phyloP scores from a whole-genome alignment of 75 land plant species.

The Picea glauca region DNA sequence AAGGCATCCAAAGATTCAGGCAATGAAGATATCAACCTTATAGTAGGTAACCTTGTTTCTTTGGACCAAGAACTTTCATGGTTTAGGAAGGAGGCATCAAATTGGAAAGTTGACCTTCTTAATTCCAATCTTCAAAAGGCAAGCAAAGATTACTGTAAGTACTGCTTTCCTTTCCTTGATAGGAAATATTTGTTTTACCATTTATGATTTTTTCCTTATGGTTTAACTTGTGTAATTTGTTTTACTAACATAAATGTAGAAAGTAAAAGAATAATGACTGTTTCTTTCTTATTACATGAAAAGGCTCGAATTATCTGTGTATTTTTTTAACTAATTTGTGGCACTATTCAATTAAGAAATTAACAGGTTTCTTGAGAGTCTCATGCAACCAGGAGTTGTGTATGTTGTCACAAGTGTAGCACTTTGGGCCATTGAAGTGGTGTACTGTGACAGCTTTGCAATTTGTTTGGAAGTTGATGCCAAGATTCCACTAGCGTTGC shows the following conservation, averaged over 20 bases:
- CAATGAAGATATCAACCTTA: conserved; percentile 28
- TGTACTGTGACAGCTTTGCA: conserved; percentile 74
- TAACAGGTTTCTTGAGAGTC: conserved; percentile 65
- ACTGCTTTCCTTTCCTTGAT: not conserved
- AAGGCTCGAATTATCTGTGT: not conserved
- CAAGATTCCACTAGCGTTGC: conserved; percentile 63
- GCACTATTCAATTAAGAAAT: not conserved
- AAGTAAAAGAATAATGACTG: not conserved
- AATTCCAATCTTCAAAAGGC: conserved; percentile 33
- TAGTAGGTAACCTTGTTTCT: conserved; percentile 58
- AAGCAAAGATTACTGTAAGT: conserved; percentile 71
- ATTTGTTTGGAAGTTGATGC: conserved; percentile 55
- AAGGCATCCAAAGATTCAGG: conserved; percentile 53
- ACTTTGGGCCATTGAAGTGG: conserved; percentile 84
- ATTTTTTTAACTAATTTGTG: not conserved
- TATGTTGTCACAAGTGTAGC: conserved; percentile 61
- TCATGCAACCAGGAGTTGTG: conserved; percentile 37
- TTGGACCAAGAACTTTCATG: conserved; percentile 68
- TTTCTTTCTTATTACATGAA: not conserved
- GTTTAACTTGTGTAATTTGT: not conserved
- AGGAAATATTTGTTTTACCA: not conserved
- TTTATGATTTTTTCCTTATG: not conserved
- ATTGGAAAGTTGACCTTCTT: conserved; percentile 46
- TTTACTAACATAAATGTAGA: not conserved
- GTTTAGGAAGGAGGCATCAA: conserved; percentile 69